Evolutionary conservation across 495 filamentous ascomycete genomes (phyloP), one percentile per base, ranked within the genome.

Genomic region (Hypoxylon cercidicola): DNA sequence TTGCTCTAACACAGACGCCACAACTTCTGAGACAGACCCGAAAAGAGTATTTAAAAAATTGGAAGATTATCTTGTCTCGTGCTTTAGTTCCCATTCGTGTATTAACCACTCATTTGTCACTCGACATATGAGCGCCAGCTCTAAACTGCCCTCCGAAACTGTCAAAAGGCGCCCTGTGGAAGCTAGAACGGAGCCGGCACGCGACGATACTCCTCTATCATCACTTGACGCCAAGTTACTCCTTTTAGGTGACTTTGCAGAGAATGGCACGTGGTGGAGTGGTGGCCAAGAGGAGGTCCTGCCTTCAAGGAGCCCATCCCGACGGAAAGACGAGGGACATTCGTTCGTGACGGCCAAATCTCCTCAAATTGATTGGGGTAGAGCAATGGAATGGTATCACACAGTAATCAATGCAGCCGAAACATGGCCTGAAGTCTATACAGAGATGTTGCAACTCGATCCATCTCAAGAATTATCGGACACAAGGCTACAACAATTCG

Each of bases 221-320:
- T 78, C 80, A 16, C 74, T 92, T 21, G 92, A 95, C 73, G 85
- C 89, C 0, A 95, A 93, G 73, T 88, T 90, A 0, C 79, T 95
- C 11, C 80, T 94, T 11, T 72, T 93, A n/a, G 92, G 91, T 12
- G 86, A 94, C 60, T 77, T 95, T 61, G 89, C 88, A 0, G 91
- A 95, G 72, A 95, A 94, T 71, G 91, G 91, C 1, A 84, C 84
- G 12, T 95, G 91, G 92, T 95, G 91, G 91, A 90, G 86, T 50
- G 88, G 87, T 18, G 80, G 84, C 0, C 79, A 84, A 54, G 74
- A 79, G 18, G 76, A 82, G 32, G 45, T 71, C 11, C 69, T 72
- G 16, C 73, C 77, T n/a, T 69, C 65, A 34, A 73, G 71, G 46
- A 74, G 71, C 35, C 55, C 71, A 18, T 72, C 74, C 4, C 68